Evolutionary conservation across 371 early-diverging fungal genomes (phyloP), one percentile per base, ranked within the genome.

Genomic region (Coemansia sp.): DNA sequence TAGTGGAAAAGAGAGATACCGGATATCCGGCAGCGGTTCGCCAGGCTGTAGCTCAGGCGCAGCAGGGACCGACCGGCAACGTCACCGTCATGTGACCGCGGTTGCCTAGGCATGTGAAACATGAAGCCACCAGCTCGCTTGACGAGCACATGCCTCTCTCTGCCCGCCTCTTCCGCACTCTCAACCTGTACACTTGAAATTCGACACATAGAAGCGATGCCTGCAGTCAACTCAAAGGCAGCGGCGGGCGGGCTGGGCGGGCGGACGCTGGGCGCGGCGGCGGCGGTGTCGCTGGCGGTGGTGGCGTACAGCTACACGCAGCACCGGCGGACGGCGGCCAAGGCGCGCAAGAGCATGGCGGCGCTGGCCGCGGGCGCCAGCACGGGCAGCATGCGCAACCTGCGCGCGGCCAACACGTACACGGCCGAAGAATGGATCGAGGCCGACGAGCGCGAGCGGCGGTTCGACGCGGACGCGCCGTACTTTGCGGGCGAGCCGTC

Each of bases 271-370:
- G 53, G 64, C 38, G 60, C 65, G 1, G 71, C 78, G 1, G 75
- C 67, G 6, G 44, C 60, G 46, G 61, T 63, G 38, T 75, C 75
- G 31, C 46, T 63, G 24, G 55, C 48, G 4, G 43, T 77, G 11
- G 58, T 77, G 5, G 63, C 66, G 32, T 60, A 63, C 63, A 78
- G 74, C 54, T 78, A 78, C 63, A 33, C 43, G 34, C 77, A 77
- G 58, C 77, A 78, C 60, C 67, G 55, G 11, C 36, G 47, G 47
- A 62, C 77, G 1, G 66, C 78, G 3, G 72, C 64, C 10, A 77
- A 77, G 67, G 68, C 74, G 48, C 53, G 58, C 49, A 55, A 57
- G 55, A 75, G 68, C 64, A 60, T 77, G 67, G 59, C 51, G 9
- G 53, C 66, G 9, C n/a, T 57, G 12, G 58, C 53, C 1, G 24